Base-by-base conservation (phyloP, 345 rosid genomes). In the Citrus hindsii region DNA sequence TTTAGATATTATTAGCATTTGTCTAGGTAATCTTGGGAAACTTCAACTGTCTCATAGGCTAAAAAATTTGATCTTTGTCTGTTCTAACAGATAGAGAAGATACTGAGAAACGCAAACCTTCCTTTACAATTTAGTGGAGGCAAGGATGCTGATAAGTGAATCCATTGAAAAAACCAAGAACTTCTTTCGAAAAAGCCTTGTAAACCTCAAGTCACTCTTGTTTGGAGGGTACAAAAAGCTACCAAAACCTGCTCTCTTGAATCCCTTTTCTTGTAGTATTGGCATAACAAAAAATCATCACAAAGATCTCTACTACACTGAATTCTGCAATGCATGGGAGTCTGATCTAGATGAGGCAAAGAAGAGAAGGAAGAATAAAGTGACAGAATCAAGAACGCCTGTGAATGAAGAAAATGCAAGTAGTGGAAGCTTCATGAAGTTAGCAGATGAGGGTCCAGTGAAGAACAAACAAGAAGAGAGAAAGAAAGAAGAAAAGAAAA, bases 161-260 rank as follows among this genome's bases (percentile, higher is more conserved):
- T 87, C 97, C 79, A 79, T 88, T 75, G 71, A 81, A 46, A 89
- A 87, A 79, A 84, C 92, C 83, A 90, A 82, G 81, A 86, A 78
- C 67, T 81, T 91, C 85, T 71, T 91, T 58, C 86, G 74, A 77
- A 88, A 83, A 64, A 81, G 93, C 64, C 72, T 92, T 58, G 71
- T 74, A 9, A 88, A 86, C 84, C 79, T 93, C 73, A 89, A 84
- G 79, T 88, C 90, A 58, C 64, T 91, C 82, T 73, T 88, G 81
- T 84, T 84, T 48, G 81, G 77, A 58, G 86, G 88, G 73, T 82
- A 82, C 87, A 84, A 80, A 64, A 86, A 84, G 84, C 82, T 86
- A 4, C 83, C 85, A 4, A 87, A 82, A 69, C 82, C 89, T 30
- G 69, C 83, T 84, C 78, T 86, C 83, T 66, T 82, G 79, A 82